Percentiles rank a stretch among this genome's conserved stretches.
phyloP scores from a whole-genome alignment of 805 yeast species.

The Dipodascopsis uninucleata region DNA sequence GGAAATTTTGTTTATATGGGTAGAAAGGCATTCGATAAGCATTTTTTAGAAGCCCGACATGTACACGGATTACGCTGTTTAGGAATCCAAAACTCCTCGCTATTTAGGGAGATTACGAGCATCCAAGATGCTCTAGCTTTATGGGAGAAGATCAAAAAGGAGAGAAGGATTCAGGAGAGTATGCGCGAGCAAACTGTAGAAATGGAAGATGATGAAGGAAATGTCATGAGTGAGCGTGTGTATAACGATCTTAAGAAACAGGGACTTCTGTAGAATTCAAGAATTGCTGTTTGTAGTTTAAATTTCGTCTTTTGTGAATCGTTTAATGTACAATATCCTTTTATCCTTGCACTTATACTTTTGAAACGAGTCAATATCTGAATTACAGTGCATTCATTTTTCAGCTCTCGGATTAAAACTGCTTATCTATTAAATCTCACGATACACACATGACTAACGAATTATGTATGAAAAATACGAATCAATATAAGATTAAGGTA shows the following conservation, averaged over 20 bases:
- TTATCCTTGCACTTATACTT: too few species aligned
- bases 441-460: too few species aligned
- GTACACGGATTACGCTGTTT: conserved; percentile 66
- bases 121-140: conserved; percentile 64
- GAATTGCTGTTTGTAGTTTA: too few species aligned
- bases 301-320: too few species aligned
- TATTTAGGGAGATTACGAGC: conserved; percentile 60
- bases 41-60: conserved; percentile 71
- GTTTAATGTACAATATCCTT: too few species aligned
- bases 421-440: too few species aligned
- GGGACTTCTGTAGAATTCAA: conserved; percentile 61
- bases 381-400: too few species aligned
- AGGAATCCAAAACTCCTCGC: conserved; percentile 57
- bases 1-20: conserved; percentile 74
- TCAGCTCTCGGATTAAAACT: too few species aligned
- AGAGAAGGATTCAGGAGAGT: conserved; percentile 39
- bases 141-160: conserved; percentile 47
- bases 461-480: too few species aligned
- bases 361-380: too few species aligned
- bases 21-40: conserved; percentile 63
- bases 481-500: too few species aligned
- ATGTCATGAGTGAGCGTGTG: conserved; percentile 80
- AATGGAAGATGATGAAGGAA: conserved; percentile 90
- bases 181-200: conserved; percentile 59
- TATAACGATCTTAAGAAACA: conserved; percentile 83